phyloP scores from a whole-genome alignment of 179 eudicot genomes.

The Gypsophila paniculata region DNA sequence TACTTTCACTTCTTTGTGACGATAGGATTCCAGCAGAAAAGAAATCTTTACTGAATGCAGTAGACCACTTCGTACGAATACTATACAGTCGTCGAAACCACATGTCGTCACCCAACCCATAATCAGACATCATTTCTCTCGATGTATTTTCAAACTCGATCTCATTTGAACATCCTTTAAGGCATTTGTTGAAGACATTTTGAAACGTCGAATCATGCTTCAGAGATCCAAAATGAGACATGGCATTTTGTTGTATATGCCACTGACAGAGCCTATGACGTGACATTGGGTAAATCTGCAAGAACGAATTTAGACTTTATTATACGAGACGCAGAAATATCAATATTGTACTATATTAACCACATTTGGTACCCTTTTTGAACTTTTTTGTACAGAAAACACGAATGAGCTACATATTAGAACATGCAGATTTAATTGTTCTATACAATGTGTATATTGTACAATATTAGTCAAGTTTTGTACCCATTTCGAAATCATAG shows the following conservation, averaged over 20 bases:
- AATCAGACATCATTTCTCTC: not conserved
- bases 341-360: no score
- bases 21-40: not conserved
- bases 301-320: not conserved
- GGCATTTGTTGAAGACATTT: not conserved
- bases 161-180: not conserved
- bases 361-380: no score
- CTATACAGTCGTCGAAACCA: not conserved
- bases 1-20: slow-evolving; percentile 1
- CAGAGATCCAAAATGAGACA: not conserved
- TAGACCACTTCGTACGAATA: not conserved
- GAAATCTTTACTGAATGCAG: not conserved
- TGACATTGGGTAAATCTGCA: not conserved
- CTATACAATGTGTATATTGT: no score
- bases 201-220: no score
- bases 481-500: no score
- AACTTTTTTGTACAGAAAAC: no score
- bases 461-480: no score
- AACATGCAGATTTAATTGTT: no score
- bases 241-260: slow-evolving; percentile 3
- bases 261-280: not conserved
- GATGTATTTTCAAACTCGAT: not conserved
- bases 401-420: no score
- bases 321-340: no score
- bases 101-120: not conserved